A percentile compares a stretch with the other conserved stretches of the same genome.
phyloP scores from a whole-genome alignment of 2,329 filamentous ascomycete species.

The Talaromyces rugulosus region DNA sequence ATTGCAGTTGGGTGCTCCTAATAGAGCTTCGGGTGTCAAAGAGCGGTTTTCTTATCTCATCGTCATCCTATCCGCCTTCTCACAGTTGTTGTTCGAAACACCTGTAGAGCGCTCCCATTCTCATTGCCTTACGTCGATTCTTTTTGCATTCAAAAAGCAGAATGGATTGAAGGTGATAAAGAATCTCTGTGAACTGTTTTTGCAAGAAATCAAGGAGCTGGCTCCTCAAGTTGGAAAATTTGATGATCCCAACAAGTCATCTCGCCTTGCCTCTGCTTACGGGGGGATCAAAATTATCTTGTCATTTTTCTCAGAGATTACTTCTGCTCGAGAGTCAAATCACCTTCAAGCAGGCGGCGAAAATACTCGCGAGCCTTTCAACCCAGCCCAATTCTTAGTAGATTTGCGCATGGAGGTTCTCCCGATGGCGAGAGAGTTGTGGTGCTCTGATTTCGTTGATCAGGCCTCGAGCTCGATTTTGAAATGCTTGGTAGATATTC shows the following conservation, averaged over 20 bases:
- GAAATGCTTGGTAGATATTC: constrained; percentile 74
- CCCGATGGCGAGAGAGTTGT: constrained; percentile 71
- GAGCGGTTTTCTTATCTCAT: constrained; percentile 75
- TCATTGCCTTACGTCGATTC: constrained; percentile 63
- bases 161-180: constrained; percentile 73
- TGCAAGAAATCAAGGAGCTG: constrained; percentile 51
- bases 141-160: constrained; percentile 80
- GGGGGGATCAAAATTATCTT: constrained; percentile 76
- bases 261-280: constrained; percentile 48
- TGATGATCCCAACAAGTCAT: constrained; percentile 37
- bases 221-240: constrained; percentile 40
- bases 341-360: constrained; percentile 47
- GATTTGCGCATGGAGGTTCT: constrained; percentile 79
- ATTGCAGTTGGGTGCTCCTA: constrained; percentile 50
- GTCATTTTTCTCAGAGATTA: constrained; percentile 71
- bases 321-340: constrained; percentile 71
- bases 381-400: constrained; percentile 72
- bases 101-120: constrained; percentile 48
- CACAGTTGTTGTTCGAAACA: constrained; percentile 71
- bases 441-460: constrained; percentile 80
- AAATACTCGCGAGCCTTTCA: constrained; percentile 57
- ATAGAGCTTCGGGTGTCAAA: constrained; percentile 49
- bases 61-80: constrained; percentile 71
- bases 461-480: constrained; percentile 73
- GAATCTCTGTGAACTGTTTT: constrained; percentile 66